phyloP scores from a whole-genome alignment of 768 basidiomycete genomes.

The Auricularia cornea region DNA sequence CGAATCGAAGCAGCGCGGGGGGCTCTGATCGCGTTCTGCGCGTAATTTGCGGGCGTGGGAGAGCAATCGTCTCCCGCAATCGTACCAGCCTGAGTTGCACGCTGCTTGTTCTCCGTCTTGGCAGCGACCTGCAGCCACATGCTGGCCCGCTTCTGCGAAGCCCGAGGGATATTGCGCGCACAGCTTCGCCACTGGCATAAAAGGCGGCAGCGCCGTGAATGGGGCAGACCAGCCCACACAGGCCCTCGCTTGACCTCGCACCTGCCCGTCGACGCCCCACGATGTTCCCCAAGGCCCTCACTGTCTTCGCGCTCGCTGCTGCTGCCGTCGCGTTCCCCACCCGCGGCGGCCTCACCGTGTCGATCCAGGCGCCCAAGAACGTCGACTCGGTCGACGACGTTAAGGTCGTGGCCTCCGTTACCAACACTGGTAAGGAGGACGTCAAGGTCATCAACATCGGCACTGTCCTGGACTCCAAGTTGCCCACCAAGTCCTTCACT shows the following conservation, averaged over 20 bases:
- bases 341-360: neutral
- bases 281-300: constrained; percentile 1
- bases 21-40: too few species aligned
- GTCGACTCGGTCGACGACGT: constrained; percentile 33
- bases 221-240: neutral
- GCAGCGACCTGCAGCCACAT: too few species aligned
- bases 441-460: constrained; percentile 39
- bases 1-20: too few species aligned
- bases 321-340: neutral
- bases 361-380: constrained; percentile 2
- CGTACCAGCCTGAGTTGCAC: too few species aligned
- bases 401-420: constrained; percentile 34
- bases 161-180: too few species aligned
- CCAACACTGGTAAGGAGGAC: constrained; percentile 31
- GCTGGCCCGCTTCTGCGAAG: too few species aligned
- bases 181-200: too few species aligned
- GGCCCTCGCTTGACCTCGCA: neutral
- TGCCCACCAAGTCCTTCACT: constrained; percentile 37
- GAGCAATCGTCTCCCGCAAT: too few species aligned
- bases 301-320: neutral
- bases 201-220: too few species aligned
- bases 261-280: neutral
- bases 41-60: too few species aligned
- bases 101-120: too few species aligned
- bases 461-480: constrained; percentile 36